Conservation (phyloP, 2,329 filamentous ascomycete genomes). For the Calonectria hawksworthii region DNA sequence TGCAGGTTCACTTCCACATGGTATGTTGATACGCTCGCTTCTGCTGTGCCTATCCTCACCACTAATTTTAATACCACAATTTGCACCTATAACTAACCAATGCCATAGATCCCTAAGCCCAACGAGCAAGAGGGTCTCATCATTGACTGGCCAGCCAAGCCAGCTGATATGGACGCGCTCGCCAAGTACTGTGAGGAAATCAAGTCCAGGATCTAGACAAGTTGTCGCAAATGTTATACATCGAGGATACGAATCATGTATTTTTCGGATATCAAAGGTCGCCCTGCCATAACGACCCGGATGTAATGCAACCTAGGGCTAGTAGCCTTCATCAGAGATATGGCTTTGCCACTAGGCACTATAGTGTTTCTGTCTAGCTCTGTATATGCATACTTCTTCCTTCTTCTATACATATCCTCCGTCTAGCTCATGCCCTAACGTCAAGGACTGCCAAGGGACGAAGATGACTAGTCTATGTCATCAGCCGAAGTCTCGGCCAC, state of each 20-base stretch:
- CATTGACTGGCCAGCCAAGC: conserved; percentile 83
- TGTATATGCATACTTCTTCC: background rate
- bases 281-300: conserved; percentile 1
- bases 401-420: conserved; percentile 5
- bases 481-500: conserved; percentile 56
- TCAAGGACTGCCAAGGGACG: background rate
- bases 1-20: conserved; percentile 92
- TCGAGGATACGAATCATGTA: conserved; percentile 12
- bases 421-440: conserved; percentile 27
- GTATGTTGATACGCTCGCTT: conserved; percentile 60
- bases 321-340: conserved; percentile 21
- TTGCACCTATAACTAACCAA: conserved; percentile 5
- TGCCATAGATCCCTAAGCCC: conserved; percentile 89
- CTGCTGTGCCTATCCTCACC: background rate
- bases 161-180: conserved; percentile 84
- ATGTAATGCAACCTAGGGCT: background rate
- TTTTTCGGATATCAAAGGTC: conserved; percentile 1
- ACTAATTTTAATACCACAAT: background rate
- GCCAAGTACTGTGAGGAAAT: conserved; percentile 86
- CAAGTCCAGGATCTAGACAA: conserved; percentile 85
- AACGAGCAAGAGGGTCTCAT: conserved; percentile 84
- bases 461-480: conserved; percentile 59
- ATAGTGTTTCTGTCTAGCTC: conserved; percentile 35
- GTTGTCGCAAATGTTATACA: background rate
- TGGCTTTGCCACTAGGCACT: conserved; percentile 28